Conservation (phyloP, 306 rosid genomes). For the Ceratonia siliqua region DNA sequence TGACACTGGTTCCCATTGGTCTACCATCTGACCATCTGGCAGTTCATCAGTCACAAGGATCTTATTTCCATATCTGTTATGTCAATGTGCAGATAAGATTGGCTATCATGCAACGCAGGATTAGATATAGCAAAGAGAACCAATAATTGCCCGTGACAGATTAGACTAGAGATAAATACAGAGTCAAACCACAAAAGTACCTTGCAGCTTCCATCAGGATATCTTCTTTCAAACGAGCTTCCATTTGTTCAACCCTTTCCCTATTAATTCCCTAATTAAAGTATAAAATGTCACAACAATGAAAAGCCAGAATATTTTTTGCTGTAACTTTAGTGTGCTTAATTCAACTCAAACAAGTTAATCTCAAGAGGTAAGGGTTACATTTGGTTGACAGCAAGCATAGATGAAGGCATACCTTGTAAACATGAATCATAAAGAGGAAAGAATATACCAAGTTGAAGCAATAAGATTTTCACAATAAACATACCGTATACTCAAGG, state of each 20-base stretch:
- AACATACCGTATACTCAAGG: slow-evolving; percentile 84
- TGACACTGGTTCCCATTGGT: slow-evolving; percentile 91
- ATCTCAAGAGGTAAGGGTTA: neutral
- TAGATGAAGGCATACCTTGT: neutral
- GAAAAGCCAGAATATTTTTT: neutral
- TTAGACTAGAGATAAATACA: slow-evolving; percentile 10
- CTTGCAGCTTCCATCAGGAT: slow-evolving; percentile 79
- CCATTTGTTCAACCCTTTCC: slow-evolving; percentile 93
- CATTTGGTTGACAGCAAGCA: neutral
- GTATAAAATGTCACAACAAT: slow-evolving; percentile 24
- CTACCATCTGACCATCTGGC: slow-evolving; percentile 98
- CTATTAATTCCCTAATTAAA: slow-evolving; percentile 75
- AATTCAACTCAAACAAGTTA: slow-evolving; percentile 31
- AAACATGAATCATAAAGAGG: neutral
- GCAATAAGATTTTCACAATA: neutral
- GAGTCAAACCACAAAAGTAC: slow-evolving; percentile 41
- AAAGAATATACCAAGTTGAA: neutral
- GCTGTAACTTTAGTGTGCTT: slow-evolving; percentile 2
- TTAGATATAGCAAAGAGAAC: neutral
- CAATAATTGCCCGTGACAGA: neutral
- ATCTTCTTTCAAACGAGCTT: slow-evolving; percentile 82
- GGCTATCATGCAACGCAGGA: slow-evolving; percentile 27
- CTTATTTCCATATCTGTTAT: slow-evolving; percentile 78
- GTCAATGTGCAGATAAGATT: slow-evolving; percentile 42
- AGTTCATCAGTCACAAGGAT: slow-evolving; percentile 96